Percentiles rank a stretch among this genome's conserved stretches.
Evolutionary conservation across 2,329 filamentous ascomycete species (phyloP).

Genomic region (Aureobasidium sp.): DNA sequence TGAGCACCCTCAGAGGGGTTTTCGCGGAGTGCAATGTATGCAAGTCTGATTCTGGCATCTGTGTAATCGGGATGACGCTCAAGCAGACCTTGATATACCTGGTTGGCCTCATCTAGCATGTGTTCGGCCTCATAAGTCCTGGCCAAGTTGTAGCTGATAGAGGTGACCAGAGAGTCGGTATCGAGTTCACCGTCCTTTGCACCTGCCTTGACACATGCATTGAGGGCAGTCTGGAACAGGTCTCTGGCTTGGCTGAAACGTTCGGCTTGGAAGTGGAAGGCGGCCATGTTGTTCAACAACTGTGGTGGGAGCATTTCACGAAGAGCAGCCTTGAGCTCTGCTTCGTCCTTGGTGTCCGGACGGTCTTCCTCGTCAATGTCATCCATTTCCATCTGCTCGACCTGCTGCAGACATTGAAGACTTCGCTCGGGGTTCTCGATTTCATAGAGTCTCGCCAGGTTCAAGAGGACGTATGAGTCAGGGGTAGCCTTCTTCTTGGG

Average conservation of each 20-base stretch:
- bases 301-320: conserved; percentile 80
- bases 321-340: conserved; percentile 42
- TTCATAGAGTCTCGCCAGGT: conserved; percentile 88
- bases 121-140: conserved; percentile 85
- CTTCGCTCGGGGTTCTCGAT: conserved; percentile 79
- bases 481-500: conserved; percentile 74
- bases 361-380: conserved; percentile 65
- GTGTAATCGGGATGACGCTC: conserved; percentile 82
- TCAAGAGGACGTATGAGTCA: conserved; percentile 82
- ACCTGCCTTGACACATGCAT: conserved; percentile 74
- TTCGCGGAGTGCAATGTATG: conserved; percentile 79
- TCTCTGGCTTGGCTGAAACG: conserved; percentile 73
- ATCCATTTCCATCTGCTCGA: conserved; percentile 82
- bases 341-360: conserved; percentile 40
- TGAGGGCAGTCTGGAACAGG: conserved; percentile 86
- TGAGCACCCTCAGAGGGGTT: conserved; percentile 80
- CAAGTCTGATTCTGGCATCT: conserved; percentile 79
- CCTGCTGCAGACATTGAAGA: conserved; percentile 81
- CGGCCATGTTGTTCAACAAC: conserved; percentile 93
- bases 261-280: conserved; percentile 85
- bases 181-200: conserved; percentile 66
- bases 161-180: conserved; percentile 85
- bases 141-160: conserved; percentile 93
- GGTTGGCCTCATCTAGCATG: conserved; percentile 72
- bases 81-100: conserved; percentile 80